These are phyloP conservation scores for Coemansia umbellata DNA, from an alignment of 192 early-diverging fungal genomes.

Conservation along the genomic window DNA sequence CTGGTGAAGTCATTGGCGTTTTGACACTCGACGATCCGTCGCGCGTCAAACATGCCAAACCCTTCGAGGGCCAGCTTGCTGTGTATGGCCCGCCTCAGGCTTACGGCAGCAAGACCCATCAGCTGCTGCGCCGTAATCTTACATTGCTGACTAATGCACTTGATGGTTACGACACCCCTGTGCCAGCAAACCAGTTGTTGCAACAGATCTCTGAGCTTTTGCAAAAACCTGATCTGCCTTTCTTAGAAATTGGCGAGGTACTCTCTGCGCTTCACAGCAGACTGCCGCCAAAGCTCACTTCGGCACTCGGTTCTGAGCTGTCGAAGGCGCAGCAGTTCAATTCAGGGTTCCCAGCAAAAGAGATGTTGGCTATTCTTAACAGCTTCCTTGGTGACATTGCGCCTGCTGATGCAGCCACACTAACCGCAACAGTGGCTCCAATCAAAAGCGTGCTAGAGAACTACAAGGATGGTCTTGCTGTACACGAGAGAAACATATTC, in stretches of 20 bases:
- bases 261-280: conserved; percentile 82
- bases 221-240: conserved; percentile 76
- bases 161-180: conserved; percentile 81
- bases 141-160: conserved; percentile 61
- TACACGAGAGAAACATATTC: conserved; percentile 70
- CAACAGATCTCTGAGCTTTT: conserved; percentile 71
- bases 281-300: conserved; percentile 69
- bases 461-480: conserved; percentile 71
- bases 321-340: conserved; percentile 32
- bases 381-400: conserved; percentile 50
- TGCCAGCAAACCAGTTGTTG: conserved; percentile 56
- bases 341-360: conserved; percentile 64
- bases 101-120: conserved; percentile 84
- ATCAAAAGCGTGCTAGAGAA: conserved; percentile 61
- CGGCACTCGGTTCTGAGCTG: conserved; percentile 48
- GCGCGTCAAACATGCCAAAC: conserved; percentile 82
- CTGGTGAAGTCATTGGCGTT: conserved; percentile 92
- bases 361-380: conserved; percentile 63
- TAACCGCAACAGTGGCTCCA: conserved; percentile 63
- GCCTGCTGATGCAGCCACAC: conserved; percentile 62
- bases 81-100: conserved; percentile 74
- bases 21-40: conserved; percentile 93
- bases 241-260: conserved; percentile 73
- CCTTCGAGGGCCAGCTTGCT: conserved; percentile 74
- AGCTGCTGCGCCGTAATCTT: conserved; percentile 65